Percentiles rank a stretch among this genome's conserved stretches.
These are phyloP conservation scores for Cryptococcus sp. DNA, from an alignment of 1,284 basidiomycete genomes.

Conservation along the genomic window DNA sequence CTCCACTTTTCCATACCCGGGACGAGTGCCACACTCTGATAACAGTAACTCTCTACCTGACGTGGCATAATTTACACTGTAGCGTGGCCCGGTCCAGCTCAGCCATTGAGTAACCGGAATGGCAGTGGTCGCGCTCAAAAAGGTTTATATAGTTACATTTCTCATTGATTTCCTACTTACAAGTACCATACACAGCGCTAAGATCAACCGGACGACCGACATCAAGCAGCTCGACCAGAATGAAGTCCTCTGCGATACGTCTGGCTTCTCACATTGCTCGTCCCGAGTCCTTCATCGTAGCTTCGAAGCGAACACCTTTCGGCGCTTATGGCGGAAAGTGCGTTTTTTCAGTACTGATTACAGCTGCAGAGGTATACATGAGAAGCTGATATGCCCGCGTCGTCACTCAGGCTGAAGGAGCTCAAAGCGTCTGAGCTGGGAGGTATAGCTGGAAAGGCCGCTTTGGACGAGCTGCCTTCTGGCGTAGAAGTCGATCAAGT, in stretches of 20 bases:
- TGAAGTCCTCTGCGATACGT: slow-evolving; percentile 19
- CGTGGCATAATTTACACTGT: too few species aligned
- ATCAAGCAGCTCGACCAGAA: slow-evolving; percentile 3
- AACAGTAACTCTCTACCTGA: background rate
- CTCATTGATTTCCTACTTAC: too few species aligned
- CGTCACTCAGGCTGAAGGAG: slow-evolving; percentile 43
- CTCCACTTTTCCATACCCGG: background rate
- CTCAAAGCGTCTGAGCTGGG: slow-evolving; percentile 57
- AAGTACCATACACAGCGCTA: too few species aligned
- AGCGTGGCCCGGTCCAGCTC: too few species aligned
- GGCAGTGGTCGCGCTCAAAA: background rate
- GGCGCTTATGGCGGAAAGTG: slow-evolving; percentile 59
- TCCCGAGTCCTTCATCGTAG: slow-evolving; percentile 45
- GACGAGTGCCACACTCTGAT: background rate
- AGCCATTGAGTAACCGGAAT: background rate
- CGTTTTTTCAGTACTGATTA: slow-evolving; percentile 9
- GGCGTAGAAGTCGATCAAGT: slow-evolving; percentile 56
- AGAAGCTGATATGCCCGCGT: too few species aligned
- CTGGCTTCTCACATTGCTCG: slow-evolving; percentile 31
- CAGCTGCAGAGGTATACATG: too few species aligned
- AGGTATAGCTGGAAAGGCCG: slow-evolving; percentile 57
- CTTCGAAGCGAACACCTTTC: slow-evolving; percentile 57
- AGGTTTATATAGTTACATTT: too few species aligned
- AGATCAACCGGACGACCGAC: too few species aligned
- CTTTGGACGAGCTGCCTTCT: slow-evolving; percentile 56